These are phyloP conservation scores for Aspergillus japonicus DNA, from an alignment of 2,329 filamentous ascomycete genomes.

Conservation along the genomic window DNA sequence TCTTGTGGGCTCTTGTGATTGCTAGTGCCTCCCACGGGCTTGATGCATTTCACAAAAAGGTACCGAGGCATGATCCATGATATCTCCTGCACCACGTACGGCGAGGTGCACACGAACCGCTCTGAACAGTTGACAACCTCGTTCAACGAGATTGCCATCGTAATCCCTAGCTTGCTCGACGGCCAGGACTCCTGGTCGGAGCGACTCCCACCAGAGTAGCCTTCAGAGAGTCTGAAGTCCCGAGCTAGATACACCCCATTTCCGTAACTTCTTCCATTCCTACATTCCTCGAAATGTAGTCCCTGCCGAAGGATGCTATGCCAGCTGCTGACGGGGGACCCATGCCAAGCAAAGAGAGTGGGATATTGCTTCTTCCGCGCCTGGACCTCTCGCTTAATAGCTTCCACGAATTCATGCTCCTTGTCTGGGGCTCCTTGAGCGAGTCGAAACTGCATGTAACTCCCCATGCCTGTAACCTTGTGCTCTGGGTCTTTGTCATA, in stretches of 20 bases:
- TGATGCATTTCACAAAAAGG: constrained; percentile 60
- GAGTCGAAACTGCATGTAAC: constrained; percentile 80
- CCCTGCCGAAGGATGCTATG: constrained; percentile 85
- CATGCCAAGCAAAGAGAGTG: constrained; percentile 85
- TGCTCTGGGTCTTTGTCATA: constrained; percentile 57
- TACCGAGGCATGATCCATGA: constrained; percentile 93
- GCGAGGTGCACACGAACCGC: constrained; percentile 56
- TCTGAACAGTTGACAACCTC: constrained; percentile 76
- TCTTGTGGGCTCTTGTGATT: constrained; percentile 1
- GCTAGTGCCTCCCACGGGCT: neutral
- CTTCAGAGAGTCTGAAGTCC: constrained; percentile 55
- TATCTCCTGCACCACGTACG: constrained; percentile 69
- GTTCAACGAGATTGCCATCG: constrained; percentile 68
- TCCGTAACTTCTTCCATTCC: constrained; percentile 69
- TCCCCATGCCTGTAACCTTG: constrained; percentile 61
- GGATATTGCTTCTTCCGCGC: constrained; percentile 52
- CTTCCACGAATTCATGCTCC: constrained; percentile 69
- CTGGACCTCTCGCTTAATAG: constrained; percentile 50
- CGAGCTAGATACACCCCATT: constrained; percentile 79
- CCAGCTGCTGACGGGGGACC: constrained; percentile 75
- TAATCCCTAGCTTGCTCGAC: constrained; percentile 62
- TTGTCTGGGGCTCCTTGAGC: constrained; percentile 87
- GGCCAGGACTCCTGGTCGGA: constrained; percentile 54
- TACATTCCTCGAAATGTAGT: constrained; percentile 64
- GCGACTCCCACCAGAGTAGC: constrained; percentile 43